Evolutionary conservation across 768 basidiomycete genomes (phyloP), one percentile per base, ranked within the genome.

Genomic region (button mushroom (Agaricus bisporus)): DNA sequence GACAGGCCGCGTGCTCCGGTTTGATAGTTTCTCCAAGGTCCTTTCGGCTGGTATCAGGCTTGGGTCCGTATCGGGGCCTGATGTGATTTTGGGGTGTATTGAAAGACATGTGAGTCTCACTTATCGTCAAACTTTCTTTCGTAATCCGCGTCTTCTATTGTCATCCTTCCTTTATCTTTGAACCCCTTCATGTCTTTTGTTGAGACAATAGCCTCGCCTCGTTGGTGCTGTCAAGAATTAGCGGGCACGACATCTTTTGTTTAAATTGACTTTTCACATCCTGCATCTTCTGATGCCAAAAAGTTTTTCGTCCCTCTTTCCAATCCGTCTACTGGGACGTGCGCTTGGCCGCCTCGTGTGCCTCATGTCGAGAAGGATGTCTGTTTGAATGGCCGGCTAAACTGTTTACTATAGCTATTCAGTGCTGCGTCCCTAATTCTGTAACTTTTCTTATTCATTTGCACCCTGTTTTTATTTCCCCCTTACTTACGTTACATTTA

Each of bases 11-110:
- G 91, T 95, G 37, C 60, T 95, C 17, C 82, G 94, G 38, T 92
- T 95, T 65, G 94, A 97, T 64, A 91, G 88, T 63, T 75, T 95
- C 50, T 91, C 88, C 51, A 97, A 97, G 71, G 73, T 95, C 41
- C 74, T 85, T 18, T 85, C 83, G 15, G 77, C 84, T 18, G 88
- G 90, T 11, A 80, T 91, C 63, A 82, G 89, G 17, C 75, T 94
- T 56, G 93, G 92, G 7, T 93, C 88, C 63, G 82, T 80, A 2
- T 82, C 86, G 7, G 92, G 88, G 7, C 91, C 94, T 15, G 75
- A 75, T 44, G 66, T 73, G 9, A 70, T 97, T 35, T 63, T 91
- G 15, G 71, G 80, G 46, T 81, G 80, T 1, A 86, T 95, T 47
- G 85, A 93, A 65, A 68, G 77, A 45, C 77, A 87, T 68, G 85